Base-by-base conservation (phyloP, 139 green algal species). In the Prasinococcaceae sp. region DNA sequence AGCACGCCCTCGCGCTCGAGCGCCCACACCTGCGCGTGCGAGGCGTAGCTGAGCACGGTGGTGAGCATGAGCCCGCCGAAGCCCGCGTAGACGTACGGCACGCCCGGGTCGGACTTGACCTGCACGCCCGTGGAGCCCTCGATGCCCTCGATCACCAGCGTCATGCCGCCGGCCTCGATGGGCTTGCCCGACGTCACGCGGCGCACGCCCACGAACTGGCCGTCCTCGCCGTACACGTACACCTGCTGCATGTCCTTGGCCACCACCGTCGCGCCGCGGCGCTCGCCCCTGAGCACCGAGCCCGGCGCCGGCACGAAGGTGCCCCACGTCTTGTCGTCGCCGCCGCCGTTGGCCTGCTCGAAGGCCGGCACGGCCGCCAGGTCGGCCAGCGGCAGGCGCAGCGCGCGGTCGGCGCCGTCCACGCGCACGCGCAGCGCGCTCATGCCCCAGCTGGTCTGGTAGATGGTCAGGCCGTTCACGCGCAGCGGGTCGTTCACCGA, bases 381-480 rank as follows among this genome's bases (percentile, higher is more conserved):
- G 6, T 53, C 70, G 2, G 83, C 88, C 76, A 95, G 84, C 23
- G 88, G 84, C 39, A 95, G 69, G 26, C 63, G 76, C 60, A 93
- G 73, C 16, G 68, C 35, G 4, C 60, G 23, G 14, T 46, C 38
- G 19, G 24, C 35, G 22, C 30, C 59, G 28, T 66, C 56, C 25
- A 50, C 46, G 26, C 55, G 57, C 26, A 95, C n/a, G 4, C 54
- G 74, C 20, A 94, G 35, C 1, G 77, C 78, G 17, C 82, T 66
- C 19, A 98, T 79, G 9, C 66, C 75, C 85, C 86, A 99, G 75
- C 97, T 85, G 3, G 85, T 95, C 79, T 98, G 82, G 57, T 92
- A 92, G 61, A 92, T 77, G 1, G 82, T 93, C 41, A 92, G 55
- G 8, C 84, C 84, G 23, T 56, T 38, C 44, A 66, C 92, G 0